Percentiles rank a stretch among this genome's conserved stretches.
phyloP scores from a whole-genome alignment of 2,329 filamentous ascomycete species.

The Talaromyces funiculosus region DNA sequence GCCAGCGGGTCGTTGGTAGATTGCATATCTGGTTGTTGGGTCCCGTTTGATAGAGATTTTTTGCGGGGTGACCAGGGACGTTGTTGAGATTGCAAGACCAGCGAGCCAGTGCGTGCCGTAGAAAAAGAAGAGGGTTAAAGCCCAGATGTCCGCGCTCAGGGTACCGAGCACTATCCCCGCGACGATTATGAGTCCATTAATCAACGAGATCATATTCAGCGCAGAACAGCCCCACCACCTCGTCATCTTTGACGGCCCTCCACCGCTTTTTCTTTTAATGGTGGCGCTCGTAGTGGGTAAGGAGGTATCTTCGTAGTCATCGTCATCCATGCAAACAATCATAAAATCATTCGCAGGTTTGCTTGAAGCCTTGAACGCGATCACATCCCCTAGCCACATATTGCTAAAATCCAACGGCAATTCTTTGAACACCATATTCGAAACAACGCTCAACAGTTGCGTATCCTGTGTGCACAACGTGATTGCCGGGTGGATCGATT shows the following conservation, averaged over 20 bases:
- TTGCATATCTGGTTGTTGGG: constrained; percentile 21
- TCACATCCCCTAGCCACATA: constrained; percentile 24
- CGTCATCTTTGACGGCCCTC: constrained; percentile 5
- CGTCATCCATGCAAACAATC: constrained; percentile 22
- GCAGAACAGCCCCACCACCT: constrained; percentile 17
- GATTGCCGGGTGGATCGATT: constrained; percentile 24
- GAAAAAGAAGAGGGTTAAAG: constrained; percentile 24
- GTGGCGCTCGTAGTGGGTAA: neutral
- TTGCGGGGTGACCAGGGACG: constrained; percentile 19
- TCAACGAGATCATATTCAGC: constrained; percentile 19
- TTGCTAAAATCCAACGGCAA: constrained; percentile 27
- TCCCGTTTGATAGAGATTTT: constrained; percentile 17
- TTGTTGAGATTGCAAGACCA: constrained; percentile 22
- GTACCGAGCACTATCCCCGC: constrained; percentile 22
- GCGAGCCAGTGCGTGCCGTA: constrained; percentile 27
- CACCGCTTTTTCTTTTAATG: neutral
- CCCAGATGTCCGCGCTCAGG: constrained; percentile 27
- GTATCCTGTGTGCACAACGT: constrained; percentile 26
- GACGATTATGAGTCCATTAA: constrained; percentile 23
- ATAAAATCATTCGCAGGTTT: constrained; percentile 26
- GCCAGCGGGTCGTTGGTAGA: constrained; percentile 27
- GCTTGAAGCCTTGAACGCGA: constrained; percentile 22
- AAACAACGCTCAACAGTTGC: constrained; percentile 24
- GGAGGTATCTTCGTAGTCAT: neutral
- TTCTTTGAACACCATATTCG: constrained; percentile 28